Percentiles rank a stretch among this genome's conserved stretches.
phyloP scores from a whole-genome alignment of 441 rosid genomes.

The Syzygium malaccense region DNA sequence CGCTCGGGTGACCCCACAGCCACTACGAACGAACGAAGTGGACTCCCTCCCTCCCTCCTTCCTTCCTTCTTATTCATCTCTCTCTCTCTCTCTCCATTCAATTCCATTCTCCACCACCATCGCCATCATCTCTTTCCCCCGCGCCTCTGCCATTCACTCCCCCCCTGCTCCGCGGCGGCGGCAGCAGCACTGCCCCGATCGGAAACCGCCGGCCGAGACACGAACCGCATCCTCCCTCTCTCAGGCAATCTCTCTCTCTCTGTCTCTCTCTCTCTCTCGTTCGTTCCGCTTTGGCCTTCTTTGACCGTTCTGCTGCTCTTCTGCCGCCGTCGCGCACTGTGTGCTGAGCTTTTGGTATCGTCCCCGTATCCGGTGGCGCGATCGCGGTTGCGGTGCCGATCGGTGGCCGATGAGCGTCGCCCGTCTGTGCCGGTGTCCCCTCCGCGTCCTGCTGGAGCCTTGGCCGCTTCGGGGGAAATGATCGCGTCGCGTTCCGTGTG shows the following conservation, averaged over 20 bases:
- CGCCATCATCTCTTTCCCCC: too few species aligned
- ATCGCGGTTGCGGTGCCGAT: background rate
- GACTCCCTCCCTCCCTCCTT: conserved; percentile 10
- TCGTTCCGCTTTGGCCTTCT: background rate
- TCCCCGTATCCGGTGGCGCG: background rate
- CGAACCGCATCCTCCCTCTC: background rate
- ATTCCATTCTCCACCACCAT: background rate
- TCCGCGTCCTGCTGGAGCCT: too few species aligned
- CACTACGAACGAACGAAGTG: background rate
- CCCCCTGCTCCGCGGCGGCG: background rate
- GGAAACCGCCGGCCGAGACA: background rate
- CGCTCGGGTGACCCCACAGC: background rate
- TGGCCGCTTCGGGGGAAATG: background rate
- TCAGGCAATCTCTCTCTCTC: conserved; percentile 25
- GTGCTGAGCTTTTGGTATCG: background rate
- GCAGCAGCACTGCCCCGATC: background rate
- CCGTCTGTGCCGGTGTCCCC: too few species aligned
- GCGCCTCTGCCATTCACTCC: too few species aligned
- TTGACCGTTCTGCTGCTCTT: background rate
- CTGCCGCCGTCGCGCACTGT: background rate
- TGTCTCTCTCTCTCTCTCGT: background rate
- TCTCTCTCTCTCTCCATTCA: background rate
- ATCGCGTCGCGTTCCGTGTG: background rate
- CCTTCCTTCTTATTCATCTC: conserved; percentile 10
- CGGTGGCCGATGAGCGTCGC: background rate